phyloP scores from a whole-genome alignment of 1,284 basidiomycete genomes.

The Boletellus deceptivus region DNA sequence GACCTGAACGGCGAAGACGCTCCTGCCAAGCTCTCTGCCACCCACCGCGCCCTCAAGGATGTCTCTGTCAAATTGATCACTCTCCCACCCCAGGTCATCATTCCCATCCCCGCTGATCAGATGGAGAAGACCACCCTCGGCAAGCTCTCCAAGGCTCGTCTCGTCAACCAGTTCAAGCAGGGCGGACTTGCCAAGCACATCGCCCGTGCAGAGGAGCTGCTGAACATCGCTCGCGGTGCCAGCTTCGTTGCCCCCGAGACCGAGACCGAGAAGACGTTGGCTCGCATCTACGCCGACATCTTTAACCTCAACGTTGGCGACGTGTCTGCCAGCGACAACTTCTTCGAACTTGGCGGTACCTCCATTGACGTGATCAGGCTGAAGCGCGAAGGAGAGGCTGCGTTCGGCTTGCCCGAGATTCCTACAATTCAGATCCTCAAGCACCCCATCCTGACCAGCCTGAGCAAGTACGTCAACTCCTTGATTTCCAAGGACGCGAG shows the following conservation, averaged over 20 bases:
- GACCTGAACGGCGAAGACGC: constrained; percentile 22
- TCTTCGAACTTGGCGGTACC: constrained; percentile 35
- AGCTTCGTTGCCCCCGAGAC: constrained; percentile 26
- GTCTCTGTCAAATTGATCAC: constrained; percentile 26
- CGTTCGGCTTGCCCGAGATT: constrained; percentile 36
- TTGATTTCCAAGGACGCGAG: constrained; percentile 17
- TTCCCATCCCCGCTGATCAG: constrained; percentile 28
- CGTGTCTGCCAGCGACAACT: constrained; percentile 31
- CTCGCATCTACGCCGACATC: constrained; percentile 30
- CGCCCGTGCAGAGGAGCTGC: constrained; percentile 28
- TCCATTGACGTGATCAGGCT: constrained; percentile 33
- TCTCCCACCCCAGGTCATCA: constrained; percentile 24
- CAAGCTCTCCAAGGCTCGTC: constrained; percentile 33
- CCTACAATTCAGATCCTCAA: constrained; percentile 43
- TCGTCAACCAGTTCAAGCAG: constrained; percentile 29
- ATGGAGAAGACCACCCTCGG: constrained; percentile 37
- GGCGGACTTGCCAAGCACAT: constrained; percentile 28
- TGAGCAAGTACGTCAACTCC: constrained; percentile 30
- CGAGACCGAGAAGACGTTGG: constrained; percentile 27
- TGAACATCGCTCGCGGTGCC: constrained; percentile 26
- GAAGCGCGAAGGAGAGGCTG: constrained; percentile 37
- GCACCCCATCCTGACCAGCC: constrained; percentile 37
- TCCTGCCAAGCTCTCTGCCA: constrained; percentile 13
- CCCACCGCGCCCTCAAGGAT: constrained; percentile 19
- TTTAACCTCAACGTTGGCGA: constrained; percentile 22